phyloP scores from a whole-genome alignment of 768 basidiomycete genomes.

The Wakefieldia striispora region DNA sequence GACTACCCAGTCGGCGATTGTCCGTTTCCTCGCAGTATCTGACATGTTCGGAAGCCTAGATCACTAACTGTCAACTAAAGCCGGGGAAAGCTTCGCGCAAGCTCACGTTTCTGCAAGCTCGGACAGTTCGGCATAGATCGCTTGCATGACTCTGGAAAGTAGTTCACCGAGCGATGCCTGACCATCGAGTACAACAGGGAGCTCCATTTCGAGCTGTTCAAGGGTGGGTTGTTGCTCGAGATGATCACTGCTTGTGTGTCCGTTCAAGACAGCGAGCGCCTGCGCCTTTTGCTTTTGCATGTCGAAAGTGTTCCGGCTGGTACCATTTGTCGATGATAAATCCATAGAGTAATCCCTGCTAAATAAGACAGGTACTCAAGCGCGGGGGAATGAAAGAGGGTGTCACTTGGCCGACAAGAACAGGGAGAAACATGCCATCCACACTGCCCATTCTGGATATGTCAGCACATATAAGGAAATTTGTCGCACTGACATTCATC shows the following conservation, averaged over 20 bases:
- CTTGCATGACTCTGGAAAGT: conserved; percentile 72
- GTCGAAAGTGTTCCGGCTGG: conserved; percentile 15
- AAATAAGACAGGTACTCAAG: too few species aligned
- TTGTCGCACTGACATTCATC: not conserved
- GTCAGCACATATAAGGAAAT: conserved; percentile 7
- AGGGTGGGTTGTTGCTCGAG: conserved; percentile 39
- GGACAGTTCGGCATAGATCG: conserved; percentile 78
- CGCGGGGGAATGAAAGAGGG: too few species aligned
- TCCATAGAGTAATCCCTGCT: conserved; percentile 11
- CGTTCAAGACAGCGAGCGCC: conserved; percentile 28
- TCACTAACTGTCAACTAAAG: conserved; percentile 1
- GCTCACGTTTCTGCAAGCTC: conserved; percentile 86
- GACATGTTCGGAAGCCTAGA: conserved; percentile 78
- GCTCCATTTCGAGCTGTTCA: conserved; percentile 68
- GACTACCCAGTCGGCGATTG: conserved; percentile 87
- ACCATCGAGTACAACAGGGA: conserved; percentile 70
- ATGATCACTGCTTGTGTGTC: conserved; percentile 33
- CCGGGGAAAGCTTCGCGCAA: not conserved
- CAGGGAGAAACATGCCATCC: conserved; percentile 13
- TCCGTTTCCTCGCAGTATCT: conserved; percentile 74
- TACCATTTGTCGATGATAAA: conserved; percentile 10
- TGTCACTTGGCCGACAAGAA: conserved; percentile 19
- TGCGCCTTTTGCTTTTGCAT: conserved; percentile 31
- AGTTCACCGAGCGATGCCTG: conserved; percentile 73
- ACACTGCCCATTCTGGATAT: conserved; percentile 8